These are phyloP conservation scores for Sequoiadendron giganteum DNA, from an alignment of 75 land plant genomes.

Conservation along the genomic window DNA sequence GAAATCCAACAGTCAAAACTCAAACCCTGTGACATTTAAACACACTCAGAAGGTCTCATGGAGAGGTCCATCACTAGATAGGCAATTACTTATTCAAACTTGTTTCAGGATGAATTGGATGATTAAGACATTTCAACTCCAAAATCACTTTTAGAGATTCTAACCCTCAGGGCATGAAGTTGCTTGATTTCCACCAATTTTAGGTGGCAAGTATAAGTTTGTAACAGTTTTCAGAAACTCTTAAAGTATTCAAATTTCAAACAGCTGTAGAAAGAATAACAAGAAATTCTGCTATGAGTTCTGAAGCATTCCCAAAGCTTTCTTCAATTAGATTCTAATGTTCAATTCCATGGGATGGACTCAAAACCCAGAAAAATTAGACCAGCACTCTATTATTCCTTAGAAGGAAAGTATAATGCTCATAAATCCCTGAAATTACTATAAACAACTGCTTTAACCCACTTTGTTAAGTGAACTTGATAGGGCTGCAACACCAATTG, in stretches of 20 bases:
- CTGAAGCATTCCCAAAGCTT: not conserved
- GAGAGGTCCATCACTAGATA: not conserved
- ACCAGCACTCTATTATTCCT: not conserved
- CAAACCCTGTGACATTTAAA: not conserved
- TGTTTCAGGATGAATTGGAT: not conserved
- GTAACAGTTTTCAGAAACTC: not conserved
- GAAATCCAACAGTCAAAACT: not conserved
- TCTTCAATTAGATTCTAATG: not conserved
- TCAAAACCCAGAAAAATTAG: not conserved
- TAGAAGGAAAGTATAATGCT: not conserved
- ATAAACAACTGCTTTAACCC: not conserved
- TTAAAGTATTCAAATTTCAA: not conserved
- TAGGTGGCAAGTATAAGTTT: not conserved
- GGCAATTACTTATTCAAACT: not conserved
- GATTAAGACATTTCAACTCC: not conserved
- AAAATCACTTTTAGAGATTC: not conserved
- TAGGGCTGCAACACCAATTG: not conserved
- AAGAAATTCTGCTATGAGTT: not conserved
- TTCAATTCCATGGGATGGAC: not conserved
- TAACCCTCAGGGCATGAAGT: not conserved
- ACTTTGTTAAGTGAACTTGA: not conserved
- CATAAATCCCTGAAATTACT: not conserved
- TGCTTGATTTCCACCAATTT: not conserved
- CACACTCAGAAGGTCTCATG: not conserved
- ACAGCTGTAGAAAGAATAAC: not conserved